These are phyloP conservation scores for Aspergillus bombycis DNA, from an alignment of 2,329 filamentous ascomycete species.

Conservation along the genomic window DNA sequence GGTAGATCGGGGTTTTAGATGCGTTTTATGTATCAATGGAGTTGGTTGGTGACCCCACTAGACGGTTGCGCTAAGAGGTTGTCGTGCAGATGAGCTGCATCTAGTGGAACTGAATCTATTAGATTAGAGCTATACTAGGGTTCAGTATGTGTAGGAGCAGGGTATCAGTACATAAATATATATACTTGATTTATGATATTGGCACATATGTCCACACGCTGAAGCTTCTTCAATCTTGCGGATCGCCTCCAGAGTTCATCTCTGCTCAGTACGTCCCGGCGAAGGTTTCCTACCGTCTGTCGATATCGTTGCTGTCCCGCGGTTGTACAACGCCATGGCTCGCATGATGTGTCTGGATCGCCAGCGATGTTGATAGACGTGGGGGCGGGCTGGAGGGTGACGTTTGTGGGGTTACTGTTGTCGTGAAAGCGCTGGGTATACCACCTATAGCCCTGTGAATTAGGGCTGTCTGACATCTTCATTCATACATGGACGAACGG, in stretches of 20 bases:
- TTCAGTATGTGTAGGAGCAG: background rate
- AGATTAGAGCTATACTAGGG: background rate
- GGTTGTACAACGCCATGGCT: conserved; percentile 1
- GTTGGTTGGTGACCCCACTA: background rate
- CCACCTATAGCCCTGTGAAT: no score
- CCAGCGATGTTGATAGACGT: background rate
- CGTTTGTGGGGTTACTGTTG: background rate
- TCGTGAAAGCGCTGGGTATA: conserved; percentile 15
- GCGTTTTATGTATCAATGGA: background rate
- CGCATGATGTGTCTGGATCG: background rate
- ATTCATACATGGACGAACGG: no score
- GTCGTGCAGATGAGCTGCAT: background rate
- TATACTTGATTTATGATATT: no score
- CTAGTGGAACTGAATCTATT: no score
- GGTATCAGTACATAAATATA: no score
- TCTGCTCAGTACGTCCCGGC: background rate
- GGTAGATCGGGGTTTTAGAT: background rate
- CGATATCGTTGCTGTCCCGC: background rate
- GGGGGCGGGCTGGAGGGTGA: background rate
- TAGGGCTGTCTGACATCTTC: no score
- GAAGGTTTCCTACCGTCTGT: background rate
- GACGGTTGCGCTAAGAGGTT: background rate
- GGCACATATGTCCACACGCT: no score
- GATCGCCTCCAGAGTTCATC: background rate
- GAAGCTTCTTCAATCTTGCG: background rate